phyloP scores from a whole-genome alignment of 345 rosid genomes.

The Euphorbia peplus region DNA sequence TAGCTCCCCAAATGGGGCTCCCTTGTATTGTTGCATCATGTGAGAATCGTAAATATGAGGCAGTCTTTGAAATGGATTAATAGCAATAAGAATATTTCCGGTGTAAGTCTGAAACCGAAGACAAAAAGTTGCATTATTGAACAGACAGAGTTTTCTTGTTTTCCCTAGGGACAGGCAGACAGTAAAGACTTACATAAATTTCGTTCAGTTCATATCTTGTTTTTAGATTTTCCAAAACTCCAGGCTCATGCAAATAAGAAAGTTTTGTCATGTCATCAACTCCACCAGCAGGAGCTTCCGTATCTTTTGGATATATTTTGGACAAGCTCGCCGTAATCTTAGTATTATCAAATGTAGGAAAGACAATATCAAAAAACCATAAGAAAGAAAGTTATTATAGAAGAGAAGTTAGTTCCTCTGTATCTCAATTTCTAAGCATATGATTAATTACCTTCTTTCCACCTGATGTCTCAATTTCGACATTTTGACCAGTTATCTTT shows the following conservation, averaged over 20 bases:
- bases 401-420: neutral
- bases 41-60: constrained; percentile 82
- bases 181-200: constrained; percentile 62
- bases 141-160: constrained; percentile 3
- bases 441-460: constrained; percentile 58
- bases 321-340: constrained; percentile 67
- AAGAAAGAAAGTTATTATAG: neutral
- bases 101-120: constrained; percentile 63
- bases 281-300: constrained; percentile 92
- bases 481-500: constrained; percentile 66
- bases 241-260: constrained; percentile 92
- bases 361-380: neutral
- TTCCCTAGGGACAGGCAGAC: constrained; percentile 4
- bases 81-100: constrained; percentile 82
- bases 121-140: neutral
- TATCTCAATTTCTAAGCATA: neutral
- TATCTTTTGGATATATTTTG: constrained; percentile 74
- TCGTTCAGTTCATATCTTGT: constrained; percentile 85
- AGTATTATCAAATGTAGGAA: constrained; percentile 9
- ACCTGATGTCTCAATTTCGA: constrained; percentile 36
- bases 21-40: constrained; percentile 96
- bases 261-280: constrained; percentile 98
- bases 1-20: constrained; percentile 87
- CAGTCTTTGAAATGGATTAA: constrained; percentile 88
- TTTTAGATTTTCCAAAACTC: constrained; percentile 78